Conservation (phyloP, 129 eudicot species). For the Heracleum sosnowskyi region DNA sequence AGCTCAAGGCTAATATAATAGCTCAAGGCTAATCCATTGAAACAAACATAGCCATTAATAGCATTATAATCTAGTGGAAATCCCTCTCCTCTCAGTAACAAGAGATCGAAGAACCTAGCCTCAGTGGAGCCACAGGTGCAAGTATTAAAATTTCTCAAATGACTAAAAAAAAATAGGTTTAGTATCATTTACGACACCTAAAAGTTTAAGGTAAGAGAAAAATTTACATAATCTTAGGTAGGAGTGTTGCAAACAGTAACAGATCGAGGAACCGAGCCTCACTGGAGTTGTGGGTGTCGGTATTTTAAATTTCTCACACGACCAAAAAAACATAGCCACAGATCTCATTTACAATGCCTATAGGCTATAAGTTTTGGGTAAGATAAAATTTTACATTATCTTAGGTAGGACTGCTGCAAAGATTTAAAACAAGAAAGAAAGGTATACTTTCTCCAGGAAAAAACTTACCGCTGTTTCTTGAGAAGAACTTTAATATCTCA, state of each 20-base stretch:
- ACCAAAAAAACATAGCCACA: not conserved
- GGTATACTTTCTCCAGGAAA: no score
- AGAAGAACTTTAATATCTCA: slow-evolving; percentile 86
- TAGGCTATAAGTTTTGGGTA: no score
- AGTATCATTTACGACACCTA: no score
- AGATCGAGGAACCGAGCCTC: not conserved
- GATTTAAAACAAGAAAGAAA: no score
- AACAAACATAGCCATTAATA: not conserved
- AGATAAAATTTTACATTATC: no score
- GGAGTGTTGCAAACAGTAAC: not conserved
- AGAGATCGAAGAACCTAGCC: not conserved
- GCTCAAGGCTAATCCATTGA: not conserved
- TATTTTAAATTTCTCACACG: not conserved
- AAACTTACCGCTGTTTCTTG: slow-evolving; percentile 47
- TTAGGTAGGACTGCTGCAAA: not conserved
- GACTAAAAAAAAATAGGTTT: not conserved
- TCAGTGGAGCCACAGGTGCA: not conserved
- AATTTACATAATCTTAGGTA: no score
- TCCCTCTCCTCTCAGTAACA: not conserved
- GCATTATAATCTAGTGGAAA: not conserved
- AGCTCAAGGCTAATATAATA: not conserved
- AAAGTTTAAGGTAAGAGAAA: no score
- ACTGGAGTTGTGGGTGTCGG: not conserved
- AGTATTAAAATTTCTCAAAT: not conserved
- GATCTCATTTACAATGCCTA: no score